Conservation (phyloP, 805 yeast species). For the Spathaspora arborariae region DNA sequence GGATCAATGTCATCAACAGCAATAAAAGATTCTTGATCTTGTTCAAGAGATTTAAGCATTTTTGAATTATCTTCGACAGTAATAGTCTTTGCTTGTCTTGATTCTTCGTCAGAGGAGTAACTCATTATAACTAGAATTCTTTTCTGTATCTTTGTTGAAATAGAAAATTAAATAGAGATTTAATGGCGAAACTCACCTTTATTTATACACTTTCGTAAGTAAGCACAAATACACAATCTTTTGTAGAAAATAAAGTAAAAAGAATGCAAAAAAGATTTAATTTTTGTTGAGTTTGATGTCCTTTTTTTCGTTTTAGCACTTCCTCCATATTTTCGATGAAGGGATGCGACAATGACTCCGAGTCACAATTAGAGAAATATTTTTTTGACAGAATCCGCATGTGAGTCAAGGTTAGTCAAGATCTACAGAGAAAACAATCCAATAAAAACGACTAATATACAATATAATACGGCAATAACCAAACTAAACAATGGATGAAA, state of each 20-base stretch:
- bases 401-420: background rate
- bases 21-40: background rate
- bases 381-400: background rate
- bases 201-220: background rate
- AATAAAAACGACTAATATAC: background rate
- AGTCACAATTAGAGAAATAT: background rate
- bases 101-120: conserved; percentile 1
- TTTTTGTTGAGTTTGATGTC: background rate
- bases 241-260: background rate
- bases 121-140: background rate
- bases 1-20: background rate
- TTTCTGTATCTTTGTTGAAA: background rate
- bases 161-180: background rate
- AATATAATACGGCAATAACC: background rate
- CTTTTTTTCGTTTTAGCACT: background rate
- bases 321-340: background rate
- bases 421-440: background rate
- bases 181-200: background rate
- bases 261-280: background rate
- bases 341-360: background rate
- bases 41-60: background rate
- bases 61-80: background rate
- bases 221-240: background rate
- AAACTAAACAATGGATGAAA: background rate
- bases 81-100: background rate